Conservation (phyloP, 2,329 filamentous ascomycete genomes). For the Colletotrichum graminicola region DNA sequence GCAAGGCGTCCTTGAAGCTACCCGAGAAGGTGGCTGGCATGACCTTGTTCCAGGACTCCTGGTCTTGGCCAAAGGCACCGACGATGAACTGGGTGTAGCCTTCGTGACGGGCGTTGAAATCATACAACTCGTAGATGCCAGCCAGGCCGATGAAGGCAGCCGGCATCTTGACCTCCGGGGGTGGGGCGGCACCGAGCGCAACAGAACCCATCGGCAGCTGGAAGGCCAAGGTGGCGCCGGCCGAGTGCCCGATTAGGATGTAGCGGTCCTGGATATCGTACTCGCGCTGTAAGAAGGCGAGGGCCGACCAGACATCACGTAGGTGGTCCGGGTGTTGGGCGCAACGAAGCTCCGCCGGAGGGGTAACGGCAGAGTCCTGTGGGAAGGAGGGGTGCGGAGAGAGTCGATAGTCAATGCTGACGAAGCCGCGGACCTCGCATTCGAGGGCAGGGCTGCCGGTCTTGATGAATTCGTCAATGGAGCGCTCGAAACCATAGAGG, state of each 20-base stretch:
- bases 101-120: conserved; percentile 61
- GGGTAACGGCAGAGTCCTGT: conserved; percentile 46
- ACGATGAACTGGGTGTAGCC: conserved; percentile 69
- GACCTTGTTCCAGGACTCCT: conserved; percentile 63
- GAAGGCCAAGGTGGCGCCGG: conserved; percentile 72
- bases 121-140: conserved; percentile 75
- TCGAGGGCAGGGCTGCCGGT: conserved; percentile 44
- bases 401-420: conserved; percentile 73
- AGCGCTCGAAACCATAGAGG: conserved; percentile 59
- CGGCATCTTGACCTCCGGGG: conserved; percentile 55
- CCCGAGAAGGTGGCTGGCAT: conserved; percentile 64
- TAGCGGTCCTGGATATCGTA: conserved; percentile 63
- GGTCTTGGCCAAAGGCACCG: conserved; percentile 70
- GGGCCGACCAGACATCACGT: conserved; percentile 65
- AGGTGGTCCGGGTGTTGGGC: conserved; percentile 72
- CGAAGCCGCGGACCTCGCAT: conserved; percentile 68
- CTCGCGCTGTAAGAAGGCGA: conserved; percentile 60
- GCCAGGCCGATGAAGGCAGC: conserved; percentile 70
- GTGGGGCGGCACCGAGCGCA: conserved; percentile 45
- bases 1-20: conserved; percentile 57
- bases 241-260: conserved; percentile 72
- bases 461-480: conserved; percentile 58
- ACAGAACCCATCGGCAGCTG: conserved; percentile 66
- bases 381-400: conserved; percentile 63
- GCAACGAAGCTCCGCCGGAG: conserved; percentile 51